Evolutionary conservation across 805 yeast species (phyloP).

Genomic region (Tetrapisispora taiwanensis): DNA sequence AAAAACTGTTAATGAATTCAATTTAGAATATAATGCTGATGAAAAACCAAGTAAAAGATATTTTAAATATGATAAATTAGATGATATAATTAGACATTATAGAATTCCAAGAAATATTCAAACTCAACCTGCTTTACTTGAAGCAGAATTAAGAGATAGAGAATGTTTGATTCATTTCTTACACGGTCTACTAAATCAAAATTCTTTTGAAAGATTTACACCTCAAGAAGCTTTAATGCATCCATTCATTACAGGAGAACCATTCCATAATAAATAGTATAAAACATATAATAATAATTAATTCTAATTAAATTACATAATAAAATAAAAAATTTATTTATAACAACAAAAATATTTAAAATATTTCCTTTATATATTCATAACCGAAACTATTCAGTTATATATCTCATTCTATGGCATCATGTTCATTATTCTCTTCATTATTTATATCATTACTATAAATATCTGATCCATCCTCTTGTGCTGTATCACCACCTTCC

Average conservation of each 20-base stretch:
- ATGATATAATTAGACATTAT: conserved; percentile 70
- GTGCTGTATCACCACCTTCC: not conserved
- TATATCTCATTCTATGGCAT: too few species aligned
- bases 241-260: conserved; percentile 69
- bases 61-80: conserved; percentile 53
- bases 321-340: too few species aligned
- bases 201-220: conserved; percentile 92
- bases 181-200: conserved; percentile 63
- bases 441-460: too few species aligned
- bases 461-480: too few species aligned
- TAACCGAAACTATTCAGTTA: too few species aligned
- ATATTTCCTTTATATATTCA: too few species aligned
- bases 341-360: too few species aligned
- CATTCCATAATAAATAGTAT: conserved; percentile 43
- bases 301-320: not conserved
- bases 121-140: conserved; percentile 33
- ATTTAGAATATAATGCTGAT: conserved; percentile 15
- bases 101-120: conserved; percentile 51
- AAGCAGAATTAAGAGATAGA: conserved; percentile 66
- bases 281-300: not conserved
- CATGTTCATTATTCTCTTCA: too few species aligned
- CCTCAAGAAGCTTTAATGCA: conserved; percentile 92
- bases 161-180: conserved; percentile 67
- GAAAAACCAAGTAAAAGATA: conserved; percentile 84
- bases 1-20: conserved; percentile 43